phyloP scores from a whole-genome alignment of 495 filamentous ascomycete genomes.

The Penicillium paxilli region DNA sequence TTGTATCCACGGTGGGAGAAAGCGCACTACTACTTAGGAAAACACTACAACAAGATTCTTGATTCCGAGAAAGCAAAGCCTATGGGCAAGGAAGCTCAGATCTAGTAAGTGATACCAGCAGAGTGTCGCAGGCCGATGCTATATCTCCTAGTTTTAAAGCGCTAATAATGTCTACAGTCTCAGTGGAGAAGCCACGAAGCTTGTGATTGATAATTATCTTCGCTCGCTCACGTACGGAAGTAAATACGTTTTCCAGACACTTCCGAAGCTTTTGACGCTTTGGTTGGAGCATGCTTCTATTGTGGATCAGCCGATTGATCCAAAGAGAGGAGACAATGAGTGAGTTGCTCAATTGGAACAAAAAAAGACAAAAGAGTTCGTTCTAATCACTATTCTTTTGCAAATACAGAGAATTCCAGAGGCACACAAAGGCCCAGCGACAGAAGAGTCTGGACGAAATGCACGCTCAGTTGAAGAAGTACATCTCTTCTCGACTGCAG shows the following conservation, averaged over 20 bases:
- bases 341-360: too few species aligned
- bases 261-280: slow-evolving; percentile 85
- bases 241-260: slow-evolving; percentile 92
- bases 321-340: slow-evolving; percentile 62
- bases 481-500: slow-evolving; percentile 66
- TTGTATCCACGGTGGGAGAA: slow-evolving; percentile 80
- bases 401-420: slow-evolving; percentile 52
- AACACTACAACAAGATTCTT: slow-evolving; percentile 94
- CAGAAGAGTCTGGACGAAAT: slow-evolving; percentile 67
- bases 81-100: slow-evolving; percentile 58
- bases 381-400: neutral
- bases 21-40: slow-evolving; percentile 93
- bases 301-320: slow-evolving; percentile 64
- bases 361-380: too few species aligned
- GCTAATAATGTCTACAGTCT: slow-evolving; percentile 29
- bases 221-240: slow-evolving; percentile 82
- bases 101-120: slow-evolving; percentile 43
- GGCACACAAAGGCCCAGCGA: slow-evolving; percentile 54
- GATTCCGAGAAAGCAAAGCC: slow-evolving; percentile 83
- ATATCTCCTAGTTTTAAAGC: neutral
- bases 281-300: slow-evolving; percentile 90
- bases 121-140: too few species aligned
- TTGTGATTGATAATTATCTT: slow-evolving; percentile 91
- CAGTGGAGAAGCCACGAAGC: slow-evolving; percentile 79
- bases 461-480: slow-evolving; percentile 72